These are phyloP conservation scores for Sergeia podlipaevii DNA, from an alignment of 208 protist species.

Conservation along the genomic window DNA sequence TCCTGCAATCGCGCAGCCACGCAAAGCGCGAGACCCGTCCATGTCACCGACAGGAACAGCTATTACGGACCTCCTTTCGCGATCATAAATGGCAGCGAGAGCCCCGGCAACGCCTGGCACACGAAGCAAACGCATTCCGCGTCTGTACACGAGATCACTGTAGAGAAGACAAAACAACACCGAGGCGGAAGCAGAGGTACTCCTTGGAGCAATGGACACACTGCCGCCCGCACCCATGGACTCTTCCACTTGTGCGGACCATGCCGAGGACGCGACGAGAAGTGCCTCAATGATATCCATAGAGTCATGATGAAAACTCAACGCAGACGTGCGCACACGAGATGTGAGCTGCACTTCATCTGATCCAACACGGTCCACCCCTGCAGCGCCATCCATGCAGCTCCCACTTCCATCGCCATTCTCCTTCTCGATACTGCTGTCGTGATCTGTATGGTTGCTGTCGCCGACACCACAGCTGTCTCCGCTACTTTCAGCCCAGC, in stretches of 20 bases:
- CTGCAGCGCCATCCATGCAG: no score
- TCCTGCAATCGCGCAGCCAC: neutral
- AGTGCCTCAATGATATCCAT: constrained; percentile 44
- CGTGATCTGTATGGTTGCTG: no score
- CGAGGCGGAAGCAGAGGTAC: no score
- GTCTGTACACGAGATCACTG: constrained; percentile 44
- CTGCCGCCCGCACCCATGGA: neutral
- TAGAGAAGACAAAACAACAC: constrained; percentile 53
- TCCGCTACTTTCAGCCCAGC: neutral
- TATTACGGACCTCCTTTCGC: constrained; percentile 1
- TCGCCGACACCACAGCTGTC: no score
- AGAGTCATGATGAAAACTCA: constrained; percentile 18
- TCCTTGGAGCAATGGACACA: no score
- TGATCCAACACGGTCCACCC: no score
- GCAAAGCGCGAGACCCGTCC: no score
- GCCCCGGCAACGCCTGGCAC: constrained; percentile 27
- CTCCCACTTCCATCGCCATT: no score
- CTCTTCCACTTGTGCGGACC: constrained; percentile 19
- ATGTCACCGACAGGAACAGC: no score
- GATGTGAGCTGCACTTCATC: no score
- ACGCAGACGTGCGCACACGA: no score
- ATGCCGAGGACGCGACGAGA: constrained; percentile 28
- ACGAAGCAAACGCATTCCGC: constrained; percentile 33
- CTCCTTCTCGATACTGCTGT: no score
- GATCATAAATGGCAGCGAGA: constrained; percentile 20